These are phyloP conservation scores for Tylopilus vinaceipallidus DNA, from an alignment of 768 basidiomycete genomes.

Conservation along the genomic window DNA sequence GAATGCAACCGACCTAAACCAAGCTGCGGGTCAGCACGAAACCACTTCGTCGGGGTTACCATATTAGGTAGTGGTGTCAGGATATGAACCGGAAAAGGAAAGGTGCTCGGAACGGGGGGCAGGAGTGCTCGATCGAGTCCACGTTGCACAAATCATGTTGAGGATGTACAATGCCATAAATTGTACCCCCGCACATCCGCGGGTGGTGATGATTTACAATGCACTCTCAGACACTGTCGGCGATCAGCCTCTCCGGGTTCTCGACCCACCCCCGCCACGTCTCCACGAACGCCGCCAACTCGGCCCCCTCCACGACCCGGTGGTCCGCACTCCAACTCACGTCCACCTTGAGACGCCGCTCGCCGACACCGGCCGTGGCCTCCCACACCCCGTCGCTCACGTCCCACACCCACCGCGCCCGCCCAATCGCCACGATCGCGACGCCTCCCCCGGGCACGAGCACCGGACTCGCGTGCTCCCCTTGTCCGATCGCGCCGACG, in stretches of 20 bases:
- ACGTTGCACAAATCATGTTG: no score
- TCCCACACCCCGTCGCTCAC: slow-evolving; percentile 44
- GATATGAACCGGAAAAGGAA: no score
- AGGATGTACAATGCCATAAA: no score
- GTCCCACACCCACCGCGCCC: slow-evolving; percentile 77
- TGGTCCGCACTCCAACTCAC: slow-evolving; percentile 89
- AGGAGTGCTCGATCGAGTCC: no score
- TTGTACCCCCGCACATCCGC: no score
- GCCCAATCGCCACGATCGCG: slow-evolving; percentile 79
- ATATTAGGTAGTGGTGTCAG: no score
- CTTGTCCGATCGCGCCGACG: slow-evolving; percentile 75
- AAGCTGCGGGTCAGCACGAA: no score
- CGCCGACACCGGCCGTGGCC: slow-evolving; percentile 30
- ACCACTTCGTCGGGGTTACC: no score
- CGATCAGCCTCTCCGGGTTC: slow-evolving; percentile 67
- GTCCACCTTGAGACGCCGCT: slow-evolving; percentile 55
- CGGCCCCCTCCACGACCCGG: slow-evolving; percentile 84
- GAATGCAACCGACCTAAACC: no score
- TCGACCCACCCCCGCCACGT: slow-evolving; percentile 82
- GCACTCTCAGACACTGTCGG: slow-evolving; percentile 36
- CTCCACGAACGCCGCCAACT: slow-evolving; percentile 86
- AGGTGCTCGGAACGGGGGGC: no score
- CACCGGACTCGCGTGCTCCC: slow-evolving; percentile 69
- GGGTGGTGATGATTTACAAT: no score
- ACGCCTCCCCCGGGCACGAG: slow-evolving; percentile 82